Evolutionary conservation across 257 asterid genomes (phyloP).

Genomic region (Solanum raphanifolium): DNA sequence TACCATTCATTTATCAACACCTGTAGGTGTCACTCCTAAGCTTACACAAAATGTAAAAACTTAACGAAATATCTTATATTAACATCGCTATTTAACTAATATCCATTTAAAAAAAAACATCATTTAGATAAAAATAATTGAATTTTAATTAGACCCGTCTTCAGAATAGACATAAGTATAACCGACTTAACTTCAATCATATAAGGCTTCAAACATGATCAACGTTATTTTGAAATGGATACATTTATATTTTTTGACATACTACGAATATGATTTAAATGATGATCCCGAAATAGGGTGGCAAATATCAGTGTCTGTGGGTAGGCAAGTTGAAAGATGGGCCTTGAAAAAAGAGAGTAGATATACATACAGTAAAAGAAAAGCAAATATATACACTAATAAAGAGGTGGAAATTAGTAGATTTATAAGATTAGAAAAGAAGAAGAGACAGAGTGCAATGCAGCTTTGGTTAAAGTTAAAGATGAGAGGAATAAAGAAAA

Average conservation of each 20-base stretch:
- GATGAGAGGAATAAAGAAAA: slow-evolving; percentile 22
- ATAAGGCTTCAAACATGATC: background rate
- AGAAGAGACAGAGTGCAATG: background rate
- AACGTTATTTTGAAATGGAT: background rate
- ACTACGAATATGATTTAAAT: background rate
- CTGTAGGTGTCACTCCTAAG: background rate
- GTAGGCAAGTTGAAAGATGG: background rate
- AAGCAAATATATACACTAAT: background rate
- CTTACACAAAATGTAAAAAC: background rate
- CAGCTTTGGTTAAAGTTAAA: slow-evolving; percentile 15
- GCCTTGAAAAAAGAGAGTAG: background rate
- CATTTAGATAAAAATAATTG: background rate
- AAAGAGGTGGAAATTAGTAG: background rate
- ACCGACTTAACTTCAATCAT: background rate
- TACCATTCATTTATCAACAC: background rate
- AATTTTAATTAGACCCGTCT: background rate
- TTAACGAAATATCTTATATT: background rate
- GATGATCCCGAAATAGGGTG: background rate
- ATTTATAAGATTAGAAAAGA: background rate
- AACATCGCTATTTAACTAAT: background rate
- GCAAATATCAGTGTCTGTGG: background rate
- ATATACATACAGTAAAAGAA: background rate
- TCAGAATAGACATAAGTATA: background rate
- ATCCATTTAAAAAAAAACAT: background rate
- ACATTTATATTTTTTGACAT: background rate